Conservation (phyloP, 192 early-diverging fungal genomes). For the Entomortierella chlamydospora region DNA sequence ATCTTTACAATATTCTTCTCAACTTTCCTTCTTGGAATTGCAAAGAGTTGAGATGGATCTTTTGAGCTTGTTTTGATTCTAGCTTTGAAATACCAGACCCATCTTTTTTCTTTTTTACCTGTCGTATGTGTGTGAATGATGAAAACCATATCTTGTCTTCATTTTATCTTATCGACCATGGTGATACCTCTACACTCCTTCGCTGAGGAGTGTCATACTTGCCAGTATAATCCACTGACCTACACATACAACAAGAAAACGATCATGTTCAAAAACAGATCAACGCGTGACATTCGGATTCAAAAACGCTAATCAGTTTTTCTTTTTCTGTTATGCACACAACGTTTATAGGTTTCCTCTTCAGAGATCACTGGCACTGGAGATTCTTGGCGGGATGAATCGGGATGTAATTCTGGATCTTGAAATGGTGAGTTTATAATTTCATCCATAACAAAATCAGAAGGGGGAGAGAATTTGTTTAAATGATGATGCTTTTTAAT, state of each 20-base stretch:
- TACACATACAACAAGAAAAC: conserved; percentile 18
- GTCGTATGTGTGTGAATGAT: conserved; percentile 59
- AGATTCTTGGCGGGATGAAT: background rate
- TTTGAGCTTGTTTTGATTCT: no score
- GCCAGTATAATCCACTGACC: conserved; percentile 59
- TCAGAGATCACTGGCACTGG: background rate
- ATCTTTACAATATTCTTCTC: no score
- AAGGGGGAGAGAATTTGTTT: conserved; percentile 1
- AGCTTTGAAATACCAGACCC: no score
- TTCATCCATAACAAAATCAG: background rate
- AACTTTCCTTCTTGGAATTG: no score
- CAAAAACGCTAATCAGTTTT: background rate
- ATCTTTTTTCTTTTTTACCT: conserved; percentile 8
- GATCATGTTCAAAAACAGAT: no score
- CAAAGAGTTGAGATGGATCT: no score
- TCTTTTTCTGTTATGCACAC: background rate
- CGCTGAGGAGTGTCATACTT: conserved; percentile 59
- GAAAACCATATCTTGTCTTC: conserved; percentile 53
- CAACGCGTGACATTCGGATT: no score
- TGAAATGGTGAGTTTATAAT: conserved; percentile 8
- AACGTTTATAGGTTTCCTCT: no score
- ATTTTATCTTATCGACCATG: conserved; percentile 58
- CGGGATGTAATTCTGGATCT: background rate
- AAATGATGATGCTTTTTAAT: conserved; percentile 51
- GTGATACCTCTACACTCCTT: conserved; percentile 54